Evolutionary conservation across 2,329 filamentous ascomycete genomes (phyloP).

Genomic region (Cercospora brassicicola): DNA sequence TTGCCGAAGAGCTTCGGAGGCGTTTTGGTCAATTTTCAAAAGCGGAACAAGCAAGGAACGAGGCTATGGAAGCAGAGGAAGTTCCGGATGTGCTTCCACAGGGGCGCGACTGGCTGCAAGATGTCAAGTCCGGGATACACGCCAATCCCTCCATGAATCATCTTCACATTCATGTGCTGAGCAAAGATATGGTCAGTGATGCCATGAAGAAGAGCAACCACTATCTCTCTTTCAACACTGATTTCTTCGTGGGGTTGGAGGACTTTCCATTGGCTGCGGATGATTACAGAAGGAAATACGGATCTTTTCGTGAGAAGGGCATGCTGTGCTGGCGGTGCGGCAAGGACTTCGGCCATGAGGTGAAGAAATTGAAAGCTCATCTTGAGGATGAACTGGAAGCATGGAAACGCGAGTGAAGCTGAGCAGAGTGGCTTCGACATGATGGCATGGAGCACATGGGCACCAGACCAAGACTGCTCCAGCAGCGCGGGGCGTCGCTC

Average conservation of each 20-base stretch:
- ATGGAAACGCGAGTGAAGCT: conserved; percentile 65
- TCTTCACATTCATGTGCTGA: conserved; percentile 84
- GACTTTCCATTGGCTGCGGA: conserved; percentile 73
- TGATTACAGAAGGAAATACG: conserved; percentile 65
- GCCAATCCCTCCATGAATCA: conserved; percentile 89
- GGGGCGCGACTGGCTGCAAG: conserved; percentile 75
- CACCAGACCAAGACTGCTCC: background rate
- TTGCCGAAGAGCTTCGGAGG: conserved; percentile 72
- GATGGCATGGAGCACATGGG: background rate
- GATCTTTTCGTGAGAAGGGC: conserved; percentile 55
- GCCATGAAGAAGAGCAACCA: conserved; percentile 78
- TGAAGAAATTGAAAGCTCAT: conserved; percentile 73
- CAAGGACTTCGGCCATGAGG: conserved; percentile 69
- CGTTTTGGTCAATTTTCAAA: conserved; percentile 64
- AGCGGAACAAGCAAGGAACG: conserved; percentile 62
- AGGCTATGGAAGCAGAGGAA: conserved; percentile 58
- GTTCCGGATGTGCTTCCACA: conserved; percentile 54
- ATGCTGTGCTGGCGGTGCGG: conserved; percentile 85
- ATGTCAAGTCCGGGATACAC: conserved; percentile 78
- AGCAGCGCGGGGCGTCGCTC: background rate
- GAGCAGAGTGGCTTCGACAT: background rate
- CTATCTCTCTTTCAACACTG: conserved; percentile 87
- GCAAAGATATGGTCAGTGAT: conserved; percentile 72
- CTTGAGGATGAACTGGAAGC: conserved; percentile 69
- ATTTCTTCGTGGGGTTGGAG: conserved; percentile 75